A percentile compares a stretch with the other conserved stretches of the same genome.
phyloP scores from a whole-genome alignment of 1,139 yeast genomes.

The Zygoascus sp. region DNA sequence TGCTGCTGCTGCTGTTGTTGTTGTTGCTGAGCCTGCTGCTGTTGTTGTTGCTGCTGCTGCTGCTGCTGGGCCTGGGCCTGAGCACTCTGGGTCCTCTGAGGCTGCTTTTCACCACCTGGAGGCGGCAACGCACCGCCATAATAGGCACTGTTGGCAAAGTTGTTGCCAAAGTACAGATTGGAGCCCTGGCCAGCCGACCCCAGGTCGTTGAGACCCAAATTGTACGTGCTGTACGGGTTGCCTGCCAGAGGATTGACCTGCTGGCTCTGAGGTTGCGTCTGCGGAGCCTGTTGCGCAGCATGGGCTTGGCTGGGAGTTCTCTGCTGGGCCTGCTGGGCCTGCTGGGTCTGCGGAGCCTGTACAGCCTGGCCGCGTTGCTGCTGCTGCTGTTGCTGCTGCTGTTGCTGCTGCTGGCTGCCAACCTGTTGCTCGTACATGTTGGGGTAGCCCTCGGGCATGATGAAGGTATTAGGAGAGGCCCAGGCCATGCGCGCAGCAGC shows the following conservation, averaged over 20 bases:
- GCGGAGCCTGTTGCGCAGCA: no score
- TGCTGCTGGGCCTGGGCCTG: constrained; percentile 15
- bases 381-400: constrained; percentile 13
- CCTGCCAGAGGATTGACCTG: constrained; percentile 2
- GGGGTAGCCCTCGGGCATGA: constrained; percentile 14
- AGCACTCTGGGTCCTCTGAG: neutral
- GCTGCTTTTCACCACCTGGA: constrained; percentile 6
- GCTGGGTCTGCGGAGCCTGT: no score
- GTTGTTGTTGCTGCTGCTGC: constrained; percentile 13
- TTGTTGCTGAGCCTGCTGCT: constrained; percentile 9
- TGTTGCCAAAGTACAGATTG: constrained; percentile 7
- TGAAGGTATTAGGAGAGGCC: constrained; percentile 8
- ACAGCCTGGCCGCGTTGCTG: constrained; percentile 16
- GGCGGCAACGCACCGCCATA: constrained; percentile 2
- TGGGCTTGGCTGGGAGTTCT: constrained; percentile 15
- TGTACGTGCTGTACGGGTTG: constrained; percentile 7
- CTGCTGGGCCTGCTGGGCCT: constrained; percentile 8
- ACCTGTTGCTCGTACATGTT: constrained; percentile 7
- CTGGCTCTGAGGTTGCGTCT: neutral
- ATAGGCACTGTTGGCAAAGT: constrained; percentile 6
- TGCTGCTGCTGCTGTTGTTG: no score
- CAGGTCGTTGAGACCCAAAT: constrained; percentile 3
- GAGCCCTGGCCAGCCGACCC: constrained; percentile 2
- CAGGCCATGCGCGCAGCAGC: constrained; percentile 8
- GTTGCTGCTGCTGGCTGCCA: constrained; percentile 13